A percentile compares a stretch with the other conserved stretches of the same genome.
Evolutionary conservation across 164 flowering plant species (phyloP).

Genomic region (Nelumbo lutea): DNA sequence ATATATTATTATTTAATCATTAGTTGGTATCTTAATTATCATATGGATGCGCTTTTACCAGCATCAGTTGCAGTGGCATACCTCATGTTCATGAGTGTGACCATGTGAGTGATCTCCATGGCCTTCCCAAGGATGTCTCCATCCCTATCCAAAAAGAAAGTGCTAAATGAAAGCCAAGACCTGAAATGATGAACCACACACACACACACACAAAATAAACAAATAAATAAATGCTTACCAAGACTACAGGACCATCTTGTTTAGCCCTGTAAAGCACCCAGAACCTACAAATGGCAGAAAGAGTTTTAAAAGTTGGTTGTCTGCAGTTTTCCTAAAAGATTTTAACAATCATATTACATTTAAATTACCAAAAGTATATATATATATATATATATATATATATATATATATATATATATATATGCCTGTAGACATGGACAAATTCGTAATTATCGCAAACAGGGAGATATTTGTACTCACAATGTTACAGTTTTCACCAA

Average conservation of each 20-base stretch:
- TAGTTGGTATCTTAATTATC: no score
- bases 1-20: no score
- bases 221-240: constrained; percentile 21
- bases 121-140: constrained; percentile 94
- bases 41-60: not conserved
- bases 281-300: constrained; percentile 21
- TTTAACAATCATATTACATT: not conserved
- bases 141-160: constrained; percentile 47
- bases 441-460: no score
- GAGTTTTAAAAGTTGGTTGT: no score
- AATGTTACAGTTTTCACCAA: no score
- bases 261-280: constrained; percentile 39
- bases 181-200: not conserved
- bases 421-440: no score
- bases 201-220: not conserved
- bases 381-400: not conserved
- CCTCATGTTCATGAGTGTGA: constrained; percentile 26
- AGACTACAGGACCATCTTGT: constrained; percentile 38
- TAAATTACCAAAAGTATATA: not conserved
- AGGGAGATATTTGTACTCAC: no score
- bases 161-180: not conserved
- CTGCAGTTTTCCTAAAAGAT: not conserved
- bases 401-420: not conserved
- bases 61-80: not conserved
- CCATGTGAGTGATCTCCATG: constrained; percentile 64